These are phyloP conservation scores for Botrytis byssoidea DNA, from an alignment of 2,329 filamentous ascomycete genomes.

Conservation along the genomic window DNA sequence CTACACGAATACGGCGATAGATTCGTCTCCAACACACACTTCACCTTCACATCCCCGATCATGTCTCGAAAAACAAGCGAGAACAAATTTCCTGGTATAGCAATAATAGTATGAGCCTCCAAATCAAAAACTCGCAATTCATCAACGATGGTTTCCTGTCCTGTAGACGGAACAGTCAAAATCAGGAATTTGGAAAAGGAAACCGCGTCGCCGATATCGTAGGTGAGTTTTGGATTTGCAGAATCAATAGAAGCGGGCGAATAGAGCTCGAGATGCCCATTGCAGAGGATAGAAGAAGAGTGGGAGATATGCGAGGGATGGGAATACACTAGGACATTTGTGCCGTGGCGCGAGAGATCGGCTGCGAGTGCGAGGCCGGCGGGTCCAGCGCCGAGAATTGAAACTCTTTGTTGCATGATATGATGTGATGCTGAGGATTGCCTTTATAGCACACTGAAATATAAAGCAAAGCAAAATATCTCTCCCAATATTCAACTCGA, in stretches of 20 bases:
- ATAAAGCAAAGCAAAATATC: not conserved
- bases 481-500: not conserved
- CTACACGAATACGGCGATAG: conserved; percentile 8
- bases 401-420: conserved; percentile 20
- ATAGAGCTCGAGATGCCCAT: conserved; percentile 11
- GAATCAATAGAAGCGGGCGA: conserved; percentile 8
- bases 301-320: conserved; percentile 22
- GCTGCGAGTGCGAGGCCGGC: conserved; percentile 24
- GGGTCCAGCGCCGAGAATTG: conserved; percentile 24
- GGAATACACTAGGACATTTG: conserved; percentile 21
- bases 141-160: conserved; percentile 17
- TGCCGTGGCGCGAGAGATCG: conserved; percentile 22
- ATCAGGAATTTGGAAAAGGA: conserved; percentile 23
- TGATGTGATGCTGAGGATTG: not conserved
- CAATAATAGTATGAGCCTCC: not conserved
- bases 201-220: conserved; percentile 18
- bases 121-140: conserved; percentile 21
- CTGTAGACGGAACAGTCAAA: conserved; percentile 24
- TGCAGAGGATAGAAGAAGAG: conserved; percentile 6
- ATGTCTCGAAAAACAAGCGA: not conserved
- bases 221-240: conserved; percentile 8
- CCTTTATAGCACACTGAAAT: not conserved
- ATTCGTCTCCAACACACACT: conserved; percentile 10
- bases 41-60: not conserved
- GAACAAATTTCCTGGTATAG: conserved; percentile 7